Evolutionary conservation across 176 grass and related monocot species (phyloP), one percentile per base, ranked within the genome.

Genomic region (Pontederia crassipes): DNA sequence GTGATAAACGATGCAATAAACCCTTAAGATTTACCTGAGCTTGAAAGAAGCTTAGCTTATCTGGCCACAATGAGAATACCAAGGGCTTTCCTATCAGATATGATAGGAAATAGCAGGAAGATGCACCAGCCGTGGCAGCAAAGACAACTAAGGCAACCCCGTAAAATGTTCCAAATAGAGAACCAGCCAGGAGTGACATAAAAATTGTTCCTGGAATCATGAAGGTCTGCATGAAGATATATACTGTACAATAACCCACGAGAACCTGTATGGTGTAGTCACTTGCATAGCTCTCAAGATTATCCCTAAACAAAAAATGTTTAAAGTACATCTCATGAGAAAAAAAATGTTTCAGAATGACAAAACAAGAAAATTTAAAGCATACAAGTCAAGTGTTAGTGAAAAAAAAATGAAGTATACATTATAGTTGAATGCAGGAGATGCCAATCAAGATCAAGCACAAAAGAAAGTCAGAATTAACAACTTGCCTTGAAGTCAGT

Each of bases 221-320:
- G 70, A 95, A 95, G 55, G 90, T 95, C 83, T 95, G 90, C 90
- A 95, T 95, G 77, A 89, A 95, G 60, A 95, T 86, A 72, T 95
- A 95, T 26, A 95, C 86, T 7, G 75, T 71, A 55, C 85, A 89
- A 54, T 95, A 95, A 55, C 90, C 86, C 68, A 89, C 77, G 52
- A 95, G 80, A 63, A 95, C 90, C 75, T 95, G 90, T 48, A 89
- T 29, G 49, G 90, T 95, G 79, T 95, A 95, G 49, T 95, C 90
- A 86, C 74, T 89, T 68, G 82, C 86, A 73, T 95, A 95, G 71
- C 54, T 95, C 80, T 95, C 90, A 54, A 95, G 83, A 73, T 95
- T 77, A 63, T 79, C 90, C 79, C 90, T 67, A 89, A 79, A 62
- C 58, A 64, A 77, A 68, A 48, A 54, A 66, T 20, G 17, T 69